A percentile compares a stretch with the other conserved stretches of the same genome.
phyloP scores from a whole-genome alignment of 148 eudicot species.

The Beta vulgaris region DNA sequence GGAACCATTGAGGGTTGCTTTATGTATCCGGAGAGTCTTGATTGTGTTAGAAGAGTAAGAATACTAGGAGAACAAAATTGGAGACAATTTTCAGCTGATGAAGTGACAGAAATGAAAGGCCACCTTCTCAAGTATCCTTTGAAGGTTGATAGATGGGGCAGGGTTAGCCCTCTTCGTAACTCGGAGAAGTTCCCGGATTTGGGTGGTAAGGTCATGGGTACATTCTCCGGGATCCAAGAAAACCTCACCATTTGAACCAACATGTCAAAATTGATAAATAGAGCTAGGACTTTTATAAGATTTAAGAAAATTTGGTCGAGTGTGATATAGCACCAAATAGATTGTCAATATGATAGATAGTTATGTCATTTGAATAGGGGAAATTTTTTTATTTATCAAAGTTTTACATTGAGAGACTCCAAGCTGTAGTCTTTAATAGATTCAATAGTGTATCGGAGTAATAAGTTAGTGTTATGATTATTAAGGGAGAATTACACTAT shows the following conservation, averaged over 20 bases:
- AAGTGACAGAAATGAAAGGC: conserved; percentile 55
- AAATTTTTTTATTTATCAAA: no score
- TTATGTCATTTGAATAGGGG: no score
- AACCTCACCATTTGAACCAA: conserved; percentile 65
- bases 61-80: conserved; percentile 58
- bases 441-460: no score
- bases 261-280: neutral
- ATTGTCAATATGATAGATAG: no score
- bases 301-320: neutral
- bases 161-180: conserved; percentile 65
- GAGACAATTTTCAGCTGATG: conserved; percentile 59
- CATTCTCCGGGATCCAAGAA: conserved; percentile 57
- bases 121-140: conserved; percentile 89
- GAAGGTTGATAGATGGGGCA: conserved; percentile 63
- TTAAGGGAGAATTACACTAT: no score
- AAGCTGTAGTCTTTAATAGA: no score
- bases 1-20: conserved; percentile 50
- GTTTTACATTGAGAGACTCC: no score
- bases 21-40: conserved; percentile 60
- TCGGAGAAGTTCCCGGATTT: conserved; percentile 70
- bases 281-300: neutral
- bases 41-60: conserved; percentile 65
- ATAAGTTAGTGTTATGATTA: no score
- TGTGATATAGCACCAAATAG: no score
- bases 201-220: conserved; percentile 70